Base-by-base conservation (phyloP, 257 asterid species). In the Agastache rugosa region DNA sequence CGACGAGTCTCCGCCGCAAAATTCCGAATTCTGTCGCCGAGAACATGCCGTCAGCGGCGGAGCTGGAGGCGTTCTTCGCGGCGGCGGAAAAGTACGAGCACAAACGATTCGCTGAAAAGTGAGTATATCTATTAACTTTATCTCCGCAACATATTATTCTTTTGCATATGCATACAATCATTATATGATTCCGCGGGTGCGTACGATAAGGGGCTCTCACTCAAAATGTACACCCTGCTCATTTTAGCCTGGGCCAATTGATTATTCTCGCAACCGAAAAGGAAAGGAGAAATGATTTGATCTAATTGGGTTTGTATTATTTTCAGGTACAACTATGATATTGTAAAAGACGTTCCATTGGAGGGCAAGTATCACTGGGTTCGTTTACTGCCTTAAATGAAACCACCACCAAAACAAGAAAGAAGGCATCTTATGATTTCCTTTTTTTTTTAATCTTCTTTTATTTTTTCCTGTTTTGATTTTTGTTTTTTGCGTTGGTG, bases 351-450 rank as follows among this genome's bases (percentile, higher is more conserved):
- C 83, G 85, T 86, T 35, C 95, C 97, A 48, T 59, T 89, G 91
- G 90, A 89, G 69, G 97, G 97, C 22, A 87, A 87, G 79, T 91
- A 91, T 87, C 81, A 89, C 77, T 91, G 97, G 97, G 84, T 88
- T 83, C 90, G 86, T 75, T 81, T 86, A 74, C 86, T 80, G 77
- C 88, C 81, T 71, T 80, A 63, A 84, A 81, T 75, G 79, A 81
- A 50, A 54, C 55, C 23, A 41, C 76, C 54, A 72, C 83, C 60
- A 20, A 39, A 75, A 63, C 62, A 45, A 76, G 77, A 77, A 60
- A 84, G 23, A 77, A 76, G 70, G 83, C 80, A 78, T 84, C 86
- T 76, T 72, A 60, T 82, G 44, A 72, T 35, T 63, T 78, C 63
- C 80, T 62, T 45, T 59, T 72, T 35, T 22, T 22, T 35, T 48